Evolutionary conservation across 1,284 basidiomycete genomes (phyloP), one percentile per base, ranked within the genome.

Genomic region (Puccinia hordei): DNA sequence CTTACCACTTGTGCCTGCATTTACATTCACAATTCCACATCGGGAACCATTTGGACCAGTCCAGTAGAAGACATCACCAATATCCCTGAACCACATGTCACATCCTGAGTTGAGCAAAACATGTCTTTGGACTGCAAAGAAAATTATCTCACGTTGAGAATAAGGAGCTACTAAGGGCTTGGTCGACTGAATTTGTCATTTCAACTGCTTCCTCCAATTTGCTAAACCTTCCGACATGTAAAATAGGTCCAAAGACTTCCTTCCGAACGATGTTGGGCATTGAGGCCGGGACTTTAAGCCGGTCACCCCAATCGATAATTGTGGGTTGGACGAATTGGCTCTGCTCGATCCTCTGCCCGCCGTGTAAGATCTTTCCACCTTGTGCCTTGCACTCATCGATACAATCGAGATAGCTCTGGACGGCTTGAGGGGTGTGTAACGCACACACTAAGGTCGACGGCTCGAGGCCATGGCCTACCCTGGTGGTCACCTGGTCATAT

Each of bases 131-230:
- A 41, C 44, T n/a, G 6, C 66, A 24, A 73, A 68, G 71, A 59
- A 22, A 27, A n/a, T 2, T 8, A 49, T 76, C 82, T 35, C 44
- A 83, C 82, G 81, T 83, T 74, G 95, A 97, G 91, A 95, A 98
- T 12, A 98, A 87, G 82, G 92, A 92, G 83, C 92, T 93, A 55
- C 93, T 95, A 74, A 98, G 87, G 24, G 95, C 91, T 87, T 95
- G 95, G 12, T 92, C 92, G 38, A 98, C 95, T 38, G 89, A 88
- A 86, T 98, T 98, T 86, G 98, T 98, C 90, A 93, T 92, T 84
- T 88, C 88, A 84, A 98, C 95, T 12, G 94, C 95, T 86, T 97
- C 89, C 83, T 95, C 93, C 27, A 98, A 87, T 80, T 93, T 90
- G 83, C 95, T 92, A 85, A 97, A 98, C 75, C 93, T 87, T n/a